These are phyloP conservation scores for Leccinum subtestaceum DNA, from an alignment of 768 basidiomycete genomes.

Conservation along the genomic window DNA sequence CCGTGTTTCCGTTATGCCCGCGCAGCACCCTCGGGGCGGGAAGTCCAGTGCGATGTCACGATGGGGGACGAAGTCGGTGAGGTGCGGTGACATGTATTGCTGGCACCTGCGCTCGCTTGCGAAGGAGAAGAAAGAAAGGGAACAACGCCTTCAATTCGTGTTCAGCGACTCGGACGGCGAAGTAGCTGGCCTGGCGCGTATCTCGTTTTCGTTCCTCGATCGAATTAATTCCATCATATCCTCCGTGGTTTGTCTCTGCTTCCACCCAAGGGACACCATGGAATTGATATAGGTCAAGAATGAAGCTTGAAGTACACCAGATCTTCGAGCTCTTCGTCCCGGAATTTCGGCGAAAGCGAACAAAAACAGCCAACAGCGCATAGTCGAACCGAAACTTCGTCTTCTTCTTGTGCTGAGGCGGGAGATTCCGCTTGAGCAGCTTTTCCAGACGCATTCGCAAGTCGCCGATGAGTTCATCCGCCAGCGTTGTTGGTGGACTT, in stretches of 20 bases:
- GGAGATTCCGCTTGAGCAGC: constrained; percentile 66
- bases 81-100: constrained; percentile 4
- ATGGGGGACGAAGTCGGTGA: neutral
- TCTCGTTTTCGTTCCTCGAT: no score
- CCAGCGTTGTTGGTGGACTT: constrained; percentile 43
- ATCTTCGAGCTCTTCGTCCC: constrained; percentile 94
- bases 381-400: constrained; percentile 62
- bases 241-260: no score
- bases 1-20: constrained; percentile 12
- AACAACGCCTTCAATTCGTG: no score
- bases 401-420: constrained; percentile 59
- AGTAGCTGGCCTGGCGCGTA: no score
- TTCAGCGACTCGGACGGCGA: no score
- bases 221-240: no score
- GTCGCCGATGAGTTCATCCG: constrained; percentile 46
- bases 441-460: constrained; percentile 69
- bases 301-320: constrained; percentile 69
- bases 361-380: constrained; percentile 83
- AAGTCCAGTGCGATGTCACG: neutral
- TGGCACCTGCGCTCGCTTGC: neutral
- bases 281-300: constrained; percentile 92
- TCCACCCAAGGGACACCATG: constrained; percentile 61
- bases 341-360: constrained; percentile 73
- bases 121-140: neutral
- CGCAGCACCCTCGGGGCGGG: constrained; percentile 4